Evolutionary conservation across 768 basidiomycete species (phyloP).

Genomic region (Boletellus ananas): DNA sequence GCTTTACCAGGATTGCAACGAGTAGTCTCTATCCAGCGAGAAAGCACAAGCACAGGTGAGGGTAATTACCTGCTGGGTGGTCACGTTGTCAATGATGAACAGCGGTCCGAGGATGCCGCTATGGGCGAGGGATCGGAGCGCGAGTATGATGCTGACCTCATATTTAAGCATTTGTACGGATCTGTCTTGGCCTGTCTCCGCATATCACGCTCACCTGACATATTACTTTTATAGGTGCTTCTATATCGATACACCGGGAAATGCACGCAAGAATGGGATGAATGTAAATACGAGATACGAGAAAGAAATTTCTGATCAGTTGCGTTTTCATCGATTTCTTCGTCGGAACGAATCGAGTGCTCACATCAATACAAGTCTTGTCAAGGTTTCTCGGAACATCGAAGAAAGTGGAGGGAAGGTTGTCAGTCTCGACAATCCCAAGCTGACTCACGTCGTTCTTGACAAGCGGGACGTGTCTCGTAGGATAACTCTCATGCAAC

Average conservation of each 20-base stretch:
- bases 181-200: slow-evolving; percentile 2
- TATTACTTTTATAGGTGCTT: slow-evolving; percentile 55
- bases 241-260: slow-evolving; percentile 80
- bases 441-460: slow-evolving; percentile 81
- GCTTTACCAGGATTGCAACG: not conserved
- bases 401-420: slow-evolving; percentile 69
- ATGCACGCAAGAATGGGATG: slow-evolving; percentile 67
- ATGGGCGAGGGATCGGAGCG: slow-evolving; percentile 78
- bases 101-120: slow-evolving; percentile 33
- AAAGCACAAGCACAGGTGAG: slow-evolving; percentile 9
- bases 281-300: slow-evolving; percentile 50
- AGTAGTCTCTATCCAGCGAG: slow-evolving; percentile 13
- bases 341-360: not conserved
- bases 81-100: not conserved
- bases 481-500: slow-evolving; percentile 63
- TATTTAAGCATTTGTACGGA: slow-evolving; percentile 79
- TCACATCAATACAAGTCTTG: slow-evolving; percentile 44
- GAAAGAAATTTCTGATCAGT: slow-evolving; percentile 49
- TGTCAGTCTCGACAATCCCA: slow-evolving; percentile 65
- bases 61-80: not conserved
- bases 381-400: slow-evolving; percentile 48
- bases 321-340: slow-evolving; percentile 27
- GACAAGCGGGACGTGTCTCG: slow-evolving; percentile 80
- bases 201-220: not conserved
- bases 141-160: slow-evolving; percentile 74